Percentiles rank a stretch among this genome's conserved stretches.
These are phyloP conservation scores for Diophrys sp. DNA, from an alignment of 73 alveolate species.

Conservation along the genomic window DNA sequence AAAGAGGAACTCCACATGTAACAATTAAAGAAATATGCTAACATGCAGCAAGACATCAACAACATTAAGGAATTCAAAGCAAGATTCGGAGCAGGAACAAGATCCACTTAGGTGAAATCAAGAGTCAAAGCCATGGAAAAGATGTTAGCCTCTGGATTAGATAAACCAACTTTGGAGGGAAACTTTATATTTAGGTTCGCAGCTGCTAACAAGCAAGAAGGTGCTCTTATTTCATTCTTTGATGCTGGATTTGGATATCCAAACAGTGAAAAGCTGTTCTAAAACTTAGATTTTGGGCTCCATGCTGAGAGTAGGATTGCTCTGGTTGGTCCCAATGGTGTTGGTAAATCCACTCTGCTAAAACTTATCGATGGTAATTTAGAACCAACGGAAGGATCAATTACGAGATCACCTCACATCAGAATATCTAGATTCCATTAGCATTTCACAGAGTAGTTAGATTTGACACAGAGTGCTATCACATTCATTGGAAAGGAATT, in stretches of 20 bases:
- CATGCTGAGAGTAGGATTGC: conserved; percentile 19
- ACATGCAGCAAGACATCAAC: conserved; percentile 52
- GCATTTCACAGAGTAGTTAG: conserved; percentile 37
- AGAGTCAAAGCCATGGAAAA: conserved; percentile 89
- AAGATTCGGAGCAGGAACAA: conserved; percentile 60
- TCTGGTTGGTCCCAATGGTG: conserved; percentile 98
- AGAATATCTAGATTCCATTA: conserved; percentile 90
- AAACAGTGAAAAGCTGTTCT: conserved; percentile 5
- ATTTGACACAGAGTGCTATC: conserved; percentile 4
- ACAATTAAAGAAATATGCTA: conserved; percentile 66
- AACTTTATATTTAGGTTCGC: conserved; percentile 1
- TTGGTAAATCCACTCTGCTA: conserved; percentile 96
- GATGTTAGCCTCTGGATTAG: conserved; percentile 43
- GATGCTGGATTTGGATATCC: conserved; percentile 14
- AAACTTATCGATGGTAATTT: conserved; percentile 70
- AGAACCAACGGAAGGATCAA: conserved; percentile 89
- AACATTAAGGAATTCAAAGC: conserved; percentile 56
- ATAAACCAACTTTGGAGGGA: conserved; percentile 10
- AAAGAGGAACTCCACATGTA: conserved; percentile 49
- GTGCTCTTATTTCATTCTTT: conserved; percentile 6
- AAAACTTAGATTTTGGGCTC: conserved; percentile 25
- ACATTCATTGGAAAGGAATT: conserved; percentile 64
- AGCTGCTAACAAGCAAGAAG: conserved; percentile 4
- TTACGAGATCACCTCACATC: conserved; percentile 81
- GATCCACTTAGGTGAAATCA: conserved; percentile 92